These are phyloP conservation scores for Ophiostoma ips DNA, from an alignment of 2,329 filamentous ascomycete genomes.

Conservation along the genomic window DNA sequence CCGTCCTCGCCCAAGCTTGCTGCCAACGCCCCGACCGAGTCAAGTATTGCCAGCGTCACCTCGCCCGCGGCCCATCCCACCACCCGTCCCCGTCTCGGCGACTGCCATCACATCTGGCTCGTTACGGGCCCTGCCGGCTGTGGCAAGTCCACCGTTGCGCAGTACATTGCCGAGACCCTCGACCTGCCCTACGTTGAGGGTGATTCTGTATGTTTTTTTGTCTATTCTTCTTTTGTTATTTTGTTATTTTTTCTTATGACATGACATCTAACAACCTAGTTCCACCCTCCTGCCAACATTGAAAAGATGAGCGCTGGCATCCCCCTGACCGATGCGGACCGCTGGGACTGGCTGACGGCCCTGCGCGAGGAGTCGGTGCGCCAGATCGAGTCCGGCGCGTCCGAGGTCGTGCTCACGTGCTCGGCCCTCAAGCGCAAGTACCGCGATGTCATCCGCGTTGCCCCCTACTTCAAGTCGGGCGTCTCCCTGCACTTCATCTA, in stretches of 20 bases:
- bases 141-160: constrained; percentile 64
- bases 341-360: constrained; percentile 90
- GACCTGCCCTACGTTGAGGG: constrained; percentile 62
- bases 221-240: constrained; percentile 3
- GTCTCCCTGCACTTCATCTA: constrained; percentile 89
- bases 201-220: constrained; percentile 44
- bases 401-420: constrained; percentile 87
- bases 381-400: constrained; percentile 39
- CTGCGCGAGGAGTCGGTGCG: constrained; percentile 55
- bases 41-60: neutral
- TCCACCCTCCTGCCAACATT: constrained; percentile 63
- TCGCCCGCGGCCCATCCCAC: neutral
- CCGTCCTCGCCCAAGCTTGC: constrained; percentile 6
- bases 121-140: constrained; percentile 68
- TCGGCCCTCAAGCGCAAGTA: constrained; percentile 95
- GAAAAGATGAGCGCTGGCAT: constrained; percentile 81
- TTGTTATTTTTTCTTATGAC: neutral
- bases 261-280: constrained; percentile 31
- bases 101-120: constrained; percentile 58
- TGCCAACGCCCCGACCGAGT: neutral
- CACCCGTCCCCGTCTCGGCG: neutral
- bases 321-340: constrained; percentile 80
- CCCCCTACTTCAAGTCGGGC: constrained; percentile 57
- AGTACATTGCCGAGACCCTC: constrained; percentile 47
- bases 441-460: constrained; percentile 76